These are phyloP conservation scores for Artomyces pyxidatus DNA, from an alignment of 768 basidiomycete genomes.

Conservation along the genomic window DNA sequence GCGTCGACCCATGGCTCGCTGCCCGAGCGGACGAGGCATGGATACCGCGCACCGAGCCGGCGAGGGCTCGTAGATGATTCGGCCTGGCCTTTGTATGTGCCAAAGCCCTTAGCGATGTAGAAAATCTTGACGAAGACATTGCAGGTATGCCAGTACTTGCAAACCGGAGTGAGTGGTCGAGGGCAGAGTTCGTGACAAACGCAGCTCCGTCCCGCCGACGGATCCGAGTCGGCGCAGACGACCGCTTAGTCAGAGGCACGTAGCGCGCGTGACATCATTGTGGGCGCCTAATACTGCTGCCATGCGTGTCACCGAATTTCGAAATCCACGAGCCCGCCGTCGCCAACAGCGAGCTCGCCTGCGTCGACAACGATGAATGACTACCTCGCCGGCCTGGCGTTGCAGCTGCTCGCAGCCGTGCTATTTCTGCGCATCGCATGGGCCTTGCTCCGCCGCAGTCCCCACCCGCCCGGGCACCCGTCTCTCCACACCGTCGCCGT, in stretches of 20 bases:
- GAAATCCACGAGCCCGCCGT: not conserved
- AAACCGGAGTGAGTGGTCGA: not conserved
- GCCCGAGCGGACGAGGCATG: conserved; percentile 2
- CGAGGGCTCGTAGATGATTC: not conserved
- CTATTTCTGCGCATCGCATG: not conserved
- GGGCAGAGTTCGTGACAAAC: not conserved
- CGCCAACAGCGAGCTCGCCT: not conserved
- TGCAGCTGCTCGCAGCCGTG: not conserved
- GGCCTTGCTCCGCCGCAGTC: conserved; percentile 4
- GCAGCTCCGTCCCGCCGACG: not conserved
- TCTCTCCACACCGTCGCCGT: conserved; percentile 70
- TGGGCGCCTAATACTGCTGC: too few relatives aligned
- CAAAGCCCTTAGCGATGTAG: not conserved
- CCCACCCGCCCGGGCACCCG: conserved; percentile 11
- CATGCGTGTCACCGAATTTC: not conserved
- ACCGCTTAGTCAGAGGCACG: conserved; percentile 5
- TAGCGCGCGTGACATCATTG: not conserved
- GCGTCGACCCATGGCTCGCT: conserved; percentile 3
- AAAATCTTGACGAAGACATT: conserved; percentile 5
- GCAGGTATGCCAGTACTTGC: not conserved
- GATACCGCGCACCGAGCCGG: not conserved
- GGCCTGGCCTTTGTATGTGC: not conserved
- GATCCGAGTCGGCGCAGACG: not conserved
- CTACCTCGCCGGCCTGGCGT: not conserved
- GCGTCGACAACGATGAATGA: not conserved